A percentile compares a stretch with the other conserved stretches of the same genome.
phyloP scores from a whole-genome alignment of 495 filamentous ascomycete genomes.

The Cenococcum geophilum region DNA sequence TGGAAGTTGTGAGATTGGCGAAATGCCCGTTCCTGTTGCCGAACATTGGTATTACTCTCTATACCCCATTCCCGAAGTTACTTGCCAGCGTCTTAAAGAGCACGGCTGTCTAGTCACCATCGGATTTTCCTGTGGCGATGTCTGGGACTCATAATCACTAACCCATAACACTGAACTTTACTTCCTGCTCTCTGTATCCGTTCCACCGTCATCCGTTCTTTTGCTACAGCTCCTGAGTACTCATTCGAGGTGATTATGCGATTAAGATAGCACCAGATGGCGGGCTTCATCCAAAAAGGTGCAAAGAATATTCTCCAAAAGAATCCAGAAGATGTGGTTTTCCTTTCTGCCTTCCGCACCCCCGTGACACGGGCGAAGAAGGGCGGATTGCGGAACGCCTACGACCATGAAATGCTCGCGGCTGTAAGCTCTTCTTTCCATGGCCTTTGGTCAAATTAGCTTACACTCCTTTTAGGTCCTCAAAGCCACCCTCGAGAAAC shows the following conservation, averaged over 20 bases:
- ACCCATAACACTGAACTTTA: background rate
- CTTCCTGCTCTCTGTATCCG: background rate
- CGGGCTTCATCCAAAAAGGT: slow-evolving; percentile 55
- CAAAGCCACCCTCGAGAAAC: slow-evolving; percentile 67
- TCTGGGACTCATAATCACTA: background rate
- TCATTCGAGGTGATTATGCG: background rate
- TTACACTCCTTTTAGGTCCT: slow-evolving; percentile 46
- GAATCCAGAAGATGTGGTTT: slow-evolving; percentile 73
- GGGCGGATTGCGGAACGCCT: slow-evolving; percentile 78
- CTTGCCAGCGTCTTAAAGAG: background rate
- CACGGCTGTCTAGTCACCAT: background rate
- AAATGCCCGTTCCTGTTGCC: slow-evolving; percentile 6
- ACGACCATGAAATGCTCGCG: slow-evolving; percentile 82
- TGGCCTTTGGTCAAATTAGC: background rate
- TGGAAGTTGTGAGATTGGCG: background rate
- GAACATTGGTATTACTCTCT: background rate
- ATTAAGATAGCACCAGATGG: slow-evolving; percentile 42
- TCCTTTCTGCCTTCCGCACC: slow-evolving; percentile 46
- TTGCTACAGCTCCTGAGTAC: background rate
- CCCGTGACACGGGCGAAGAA: slow-evolving; percentile 41
- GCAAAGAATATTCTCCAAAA: slow-evolving; percentile 74
- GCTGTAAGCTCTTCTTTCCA: slow-evolving; percentile 39
- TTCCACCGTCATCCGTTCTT: background rate
- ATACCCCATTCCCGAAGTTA: background rate
- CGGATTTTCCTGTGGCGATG: background rate